These are phyloP conservation scores for Beauveria pseudobassiana DNA, from an alignment of 2,329 filamentous ascomycete genomes.

Conservation along the genomic window DNA sequence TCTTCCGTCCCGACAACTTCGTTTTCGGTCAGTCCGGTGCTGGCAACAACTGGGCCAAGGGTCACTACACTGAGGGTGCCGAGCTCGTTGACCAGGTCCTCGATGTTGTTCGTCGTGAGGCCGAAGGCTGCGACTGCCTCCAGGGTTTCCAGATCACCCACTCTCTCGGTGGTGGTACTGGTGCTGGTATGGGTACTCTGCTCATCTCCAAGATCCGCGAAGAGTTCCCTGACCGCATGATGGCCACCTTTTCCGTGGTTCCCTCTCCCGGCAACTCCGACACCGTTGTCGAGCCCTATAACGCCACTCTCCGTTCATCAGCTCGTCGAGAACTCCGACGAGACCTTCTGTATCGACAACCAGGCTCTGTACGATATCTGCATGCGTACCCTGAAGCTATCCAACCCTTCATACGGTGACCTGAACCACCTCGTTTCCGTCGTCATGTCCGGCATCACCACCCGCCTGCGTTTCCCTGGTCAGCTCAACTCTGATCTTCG, in stretches of 20 bases:
- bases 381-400: conserved; percentile 99
- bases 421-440: conserved; percentile 99
- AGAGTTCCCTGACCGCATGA: conserved; percentile 99
- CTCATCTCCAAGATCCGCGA: conserved; percentile 99
- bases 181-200: conserved; percentile 99
- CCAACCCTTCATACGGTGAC: conserved; percentile 97
- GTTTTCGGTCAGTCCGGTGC: conserved; percentile 99
- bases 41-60: conserved; percentile 99
- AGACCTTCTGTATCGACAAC: conserved; percentile 99
- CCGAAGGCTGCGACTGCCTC: conserved; percentile 97
- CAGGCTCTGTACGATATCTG: conserved; percentile 99
- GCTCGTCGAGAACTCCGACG: conserved; percentile 99
- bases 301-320: conserved; percentile 98
- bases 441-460: conserved; percentile 99
- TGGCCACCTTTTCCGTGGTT: conserved; percentile 98
- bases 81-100: conserved; percentile 98
- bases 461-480: conserved; percentile 96
- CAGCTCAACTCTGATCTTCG: conserved; percentile 99
- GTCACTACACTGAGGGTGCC: conserved; percentile 99
- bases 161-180: conserved; percentile 99
- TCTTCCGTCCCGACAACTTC: conserved; percentile 99
- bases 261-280: conserved; percentile 99
- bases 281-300: conserved; percentile 99
- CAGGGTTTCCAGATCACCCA: conserved; percentile 99
- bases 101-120: conserved; percentile 97